Evolutionary conservation across 176 grass and related monocot species (phyloP), one percentile per base, ranked within the genome.

Genomic region (Neostapfia colusana): DNA sequence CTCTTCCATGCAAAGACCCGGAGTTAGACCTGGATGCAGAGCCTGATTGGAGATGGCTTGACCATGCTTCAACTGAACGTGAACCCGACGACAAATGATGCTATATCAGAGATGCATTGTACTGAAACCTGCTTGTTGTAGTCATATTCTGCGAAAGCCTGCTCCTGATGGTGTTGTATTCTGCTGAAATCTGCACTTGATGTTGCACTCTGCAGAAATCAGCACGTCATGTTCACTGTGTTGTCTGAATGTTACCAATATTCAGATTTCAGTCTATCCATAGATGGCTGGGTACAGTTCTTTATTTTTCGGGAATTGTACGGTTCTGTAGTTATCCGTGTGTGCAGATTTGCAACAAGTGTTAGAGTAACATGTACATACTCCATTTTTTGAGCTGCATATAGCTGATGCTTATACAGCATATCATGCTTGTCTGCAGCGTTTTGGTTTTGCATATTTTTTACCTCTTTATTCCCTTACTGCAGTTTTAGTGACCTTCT

Each of bases 1-100:
- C 56, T 27, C 31, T 88, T 20, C 81, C 86, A 46, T 24, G 58
- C 11, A 0, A 13, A 3, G 79, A 82, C 10, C 67, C 31, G 0
- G 53, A 28, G 57, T 75, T 77, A 26, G 18, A 18, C 67, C 57
- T 78, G 67, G 42, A 88, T 28, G 43, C 43, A 62, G 75, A 53
- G 48, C 54, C 72, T 60, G 54, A 88, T 62, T 88, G 86, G 86
- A 58, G 65, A 38, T 50, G 53, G 6, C 79, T 79, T 0, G 63
- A 88, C 54, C 72, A 79, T 10, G 44, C 37, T 44, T 74, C 42
- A 8, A 11, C 79, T 74, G 69, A 74, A 55, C 50, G 9, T 5
- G 68, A 83, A 36, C 85, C 83, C 3, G 0, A 62, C 21, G 4
- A 8, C 7, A 50, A 83, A 24, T 83, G 78, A 77, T 17, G 57